Evolutionary conservation across 345 rosid genomes (phyloP), one percentile per base, ranked within the genome.

Genomic region (Bretschneidera sinensis): DNA sequence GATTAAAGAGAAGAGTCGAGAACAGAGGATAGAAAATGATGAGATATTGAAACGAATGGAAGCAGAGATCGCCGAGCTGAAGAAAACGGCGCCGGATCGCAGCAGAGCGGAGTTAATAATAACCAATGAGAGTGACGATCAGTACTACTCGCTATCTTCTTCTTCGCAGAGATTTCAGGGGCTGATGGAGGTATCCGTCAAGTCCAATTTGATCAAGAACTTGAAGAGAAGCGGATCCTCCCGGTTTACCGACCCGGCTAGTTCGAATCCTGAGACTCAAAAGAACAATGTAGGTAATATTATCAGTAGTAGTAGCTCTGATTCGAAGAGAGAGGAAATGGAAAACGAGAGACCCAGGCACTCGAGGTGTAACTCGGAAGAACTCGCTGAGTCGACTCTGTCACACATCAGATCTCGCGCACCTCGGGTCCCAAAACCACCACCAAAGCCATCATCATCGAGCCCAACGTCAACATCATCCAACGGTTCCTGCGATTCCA

Each of bases 381-480:
- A 92, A 34, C 75, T 89, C 69, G 56, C 63, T 18, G 94, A 81
- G 66, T 75, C 89, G 0, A 74, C 90, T 21, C 76, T 80, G 35
- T 54, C 85, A n/a, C 70, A 51, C 24, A 62, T 84, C 73, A 81
- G 86, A 81, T 85, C 92, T 66, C 92, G 96, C 7, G 63, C 59
- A 60, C 95, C 97, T 9, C 70, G 97, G 57, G 84, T 94, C 19
- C 99, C 99, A 0, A 94, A 85, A 62, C 99, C 97, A 13, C 99
- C 97, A 5, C 99, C 95, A 0, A 85, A 79, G 67, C 87, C 83
- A 7, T 80, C 81, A 13, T 59, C 72, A 18, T 62, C 81, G 0
- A 24, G 64, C 18, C 49, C 77, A 9, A 48, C 71, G 5, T 48
- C 66, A 6, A 49, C 60, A 1, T 74, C 83, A 0, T 47, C 69